Evolutionary conservation across 805 yeast species (phyloP).

Genomic region (Candida takata): DNA sequence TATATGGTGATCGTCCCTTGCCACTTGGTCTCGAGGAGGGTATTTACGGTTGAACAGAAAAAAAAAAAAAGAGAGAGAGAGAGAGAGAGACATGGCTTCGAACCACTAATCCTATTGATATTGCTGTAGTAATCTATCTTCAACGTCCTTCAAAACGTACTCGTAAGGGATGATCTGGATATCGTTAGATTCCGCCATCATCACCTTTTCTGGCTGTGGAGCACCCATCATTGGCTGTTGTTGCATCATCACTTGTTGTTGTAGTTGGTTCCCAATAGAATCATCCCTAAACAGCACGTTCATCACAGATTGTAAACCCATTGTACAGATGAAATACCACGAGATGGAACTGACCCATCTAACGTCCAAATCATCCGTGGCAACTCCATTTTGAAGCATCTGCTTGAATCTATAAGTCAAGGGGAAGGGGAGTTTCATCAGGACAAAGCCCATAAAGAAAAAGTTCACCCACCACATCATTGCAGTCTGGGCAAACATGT

Average conservation of each 20-base stretch:
- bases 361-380: constrained; percentile 78
- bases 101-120: background rate
- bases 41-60: constrained; percentile 45
- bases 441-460: constrained; percentile 86
- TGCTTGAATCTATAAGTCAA: constrained; percentile 82
- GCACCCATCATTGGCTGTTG: constrained; percentile 33
- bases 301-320: constrained; percentile 78
- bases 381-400: constrained; percentile 85
- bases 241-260: constrained; percentile 25
- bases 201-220: constrained; percentile 44
- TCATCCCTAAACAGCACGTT: constrained; percentile 55
- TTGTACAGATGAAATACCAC: constrained; percentile 87
- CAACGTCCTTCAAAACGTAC: constrained; percentile 52
- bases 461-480: constrained; percentile 96
- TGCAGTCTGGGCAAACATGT: constrained; percentile 83
- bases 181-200: constrained; percentile 67
- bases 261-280: constrained; percentile 35
- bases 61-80: no score
- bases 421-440: constrained; percentile 88
- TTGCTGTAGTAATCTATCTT: constrained; percentile 40
- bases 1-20: constrained; percentile 67
- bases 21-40: constrained; percentile 75
- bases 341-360: constrained; percentile 91
- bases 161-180: constrained; percentile 56
- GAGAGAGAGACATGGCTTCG: background rate